Conservation (phyloP, 371 early-diverging fungal genomes). For the Lichtheimia hyalospora region DNA sequence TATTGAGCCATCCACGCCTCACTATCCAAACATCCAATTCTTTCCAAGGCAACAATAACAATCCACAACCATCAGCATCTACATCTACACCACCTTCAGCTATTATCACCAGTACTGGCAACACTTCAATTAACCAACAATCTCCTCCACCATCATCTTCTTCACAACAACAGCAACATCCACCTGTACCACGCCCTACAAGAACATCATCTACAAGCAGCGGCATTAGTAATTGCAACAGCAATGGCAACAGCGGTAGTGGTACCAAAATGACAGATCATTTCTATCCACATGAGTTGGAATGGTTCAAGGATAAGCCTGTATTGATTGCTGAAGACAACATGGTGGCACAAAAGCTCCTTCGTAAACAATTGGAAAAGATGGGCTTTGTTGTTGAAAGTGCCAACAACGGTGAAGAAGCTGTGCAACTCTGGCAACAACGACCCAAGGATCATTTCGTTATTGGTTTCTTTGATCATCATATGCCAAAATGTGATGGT, state of each 20-base stretch:
- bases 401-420: slow-evolving; percentile 52
- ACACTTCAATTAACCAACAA: background rate
- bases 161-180: background rate
- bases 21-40: slow-evolving; percentile 1
- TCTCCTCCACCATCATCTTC: slow-evolving; percentile 4
- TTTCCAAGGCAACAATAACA: background rate
- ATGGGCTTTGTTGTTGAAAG: slow-evolving; percentile 49
- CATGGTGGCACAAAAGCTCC: slow-evolving; percentile 46
- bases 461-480: slow-evolving; percentile 52
- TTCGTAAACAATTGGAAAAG: slow-evolving; percentile 46
- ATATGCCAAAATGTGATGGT: slow-evolving; percentile 59
- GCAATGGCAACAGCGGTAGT: too few species aligned
- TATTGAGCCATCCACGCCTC: slow-evolving; percentile 21
- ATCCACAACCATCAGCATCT: background rate
- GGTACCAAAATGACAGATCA: slow-evolving; percentile 34
- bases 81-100: background rate
- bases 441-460: slow-evolving; percentile 35
- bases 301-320: slow-evolving; percentile 32
- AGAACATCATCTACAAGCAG: slow-evolving; percentile 1
- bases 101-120: background rate
- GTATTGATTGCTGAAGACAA: slow-evolving; percentile 54
- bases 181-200: slow-evolving; percentile 9
- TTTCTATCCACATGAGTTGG: slow-evolving; percentile 33
- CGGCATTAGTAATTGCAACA: too few species aligned
- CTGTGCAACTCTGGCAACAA: slow-evolving; percentile 35